phyloP scores from a whole-genome alignment of 1,284 basidiomycete genomes.

The Trametes polyzona region DNA sequence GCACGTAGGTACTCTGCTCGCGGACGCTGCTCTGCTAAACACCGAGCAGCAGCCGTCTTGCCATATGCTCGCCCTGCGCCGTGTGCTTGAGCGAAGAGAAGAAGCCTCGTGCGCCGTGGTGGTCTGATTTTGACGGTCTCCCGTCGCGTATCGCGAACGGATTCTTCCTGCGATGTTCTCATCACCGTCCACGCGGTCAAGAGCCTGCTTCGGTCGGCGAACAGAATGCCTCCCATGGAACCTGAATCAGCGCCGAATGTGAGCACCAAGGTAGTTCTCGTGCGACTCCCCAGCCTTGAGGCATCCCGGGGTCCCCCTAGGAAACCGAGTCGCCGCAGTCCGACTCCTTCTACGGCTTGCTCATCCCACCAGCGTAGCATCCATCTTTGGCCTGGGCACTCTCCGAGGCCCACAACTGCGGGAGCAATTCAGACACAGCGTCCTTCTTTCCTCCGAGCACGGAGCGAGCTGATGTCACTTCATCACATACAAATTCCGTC shows the following conservation, averaged over 20 bases:
- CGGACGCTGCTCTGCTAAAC: neutral
- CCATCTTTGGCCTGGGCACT: no score
- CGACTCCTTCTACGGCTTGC: no score
- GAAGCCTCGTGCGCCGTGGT: neutral
- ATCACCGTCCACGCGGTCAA: neutral
- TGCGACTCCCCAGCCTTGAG: no score
- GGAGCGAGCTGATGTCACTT: no score
- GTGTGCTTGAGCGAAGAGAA: neutral
- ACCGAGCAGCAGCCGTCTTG: neutral
- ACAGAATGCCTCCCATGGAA: neutral
- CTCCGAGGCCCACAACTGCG: no score
- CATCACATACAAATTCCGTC: no score
- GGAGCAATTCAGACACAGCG: no score
- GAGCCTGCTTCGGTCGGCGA: neutral
- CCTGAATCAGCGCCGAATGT: slow-evolving; percentile 1
- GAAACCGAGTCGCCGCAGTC: neutral
- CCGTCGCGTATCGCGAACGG: neutral
- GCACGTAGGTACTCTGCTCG: neutral
- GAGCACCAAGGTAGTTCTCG: no score
- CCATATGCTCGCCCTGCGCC: no score
- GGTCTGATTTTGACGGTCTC: neutral
- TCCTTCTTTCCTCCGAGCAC: no score
- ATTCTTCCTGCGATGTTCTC: neutral
- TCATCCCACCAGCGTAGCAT: no score
- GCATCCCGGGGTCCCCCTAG: neutral